These are phyloP conservation scores for Ochromonas danica DNA, from an alignment of 108 stramenopile genomes.

Conservation along the genomic window DNA sequence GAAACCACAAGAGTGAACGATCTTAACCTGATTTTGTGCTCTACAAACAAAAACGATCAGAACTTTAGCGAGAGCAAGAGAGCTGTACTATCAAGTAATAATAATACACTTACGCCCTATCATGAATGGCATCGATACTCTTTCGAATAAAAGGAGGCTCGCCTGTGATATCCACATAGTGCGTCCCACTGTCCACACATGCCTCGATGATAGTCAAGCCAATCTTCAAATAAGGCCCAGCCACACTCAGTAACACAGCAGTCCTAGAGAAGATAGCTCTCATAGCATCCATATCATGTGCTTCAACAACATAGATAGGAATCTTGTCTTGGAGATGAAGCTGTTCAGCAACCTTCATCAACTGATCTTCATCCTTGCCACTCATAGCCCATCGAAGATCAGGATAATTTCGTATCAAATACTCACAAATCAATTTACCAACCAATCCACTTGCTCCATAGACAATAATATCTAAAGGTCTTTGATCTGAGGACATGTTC, in stretches of 20 bases:
- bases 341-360: background rate
- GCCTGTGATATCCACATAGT: constrained; percentile 21
- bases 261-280: background rate
- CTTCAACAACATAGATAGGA: background rate
- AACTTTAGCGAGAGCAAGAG: too few relatives aligned
- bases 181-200: background rate
- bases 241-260: background rate
- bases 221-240: background rate
- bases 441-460: background rate
- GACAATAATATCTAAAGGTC: background rate
- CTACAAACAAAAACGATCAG: background rate
- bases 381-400: background rate
- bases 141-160: background rate
- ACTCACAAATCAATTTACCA: background rate
- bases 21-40: background rate
- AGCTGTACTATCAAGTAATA: too few relatives aligned
- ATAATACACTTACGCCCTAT: background rate
- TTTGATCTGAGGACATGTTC: too few relatives aligned
- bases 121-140: background rate
- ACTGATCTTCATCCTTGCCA: background rate
- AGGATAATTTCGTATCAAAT: background rate
- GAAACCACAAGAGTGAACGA: constrained; percentile 3
- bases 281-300: background rate
- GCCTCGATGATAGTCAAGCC: constrained; percentile 3
- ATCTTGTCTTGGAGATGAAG: background rate